phyloP scores from a whole-genome alignment of 805 yeast genomes.

The Saccharomycopsis sp. region DNA sequence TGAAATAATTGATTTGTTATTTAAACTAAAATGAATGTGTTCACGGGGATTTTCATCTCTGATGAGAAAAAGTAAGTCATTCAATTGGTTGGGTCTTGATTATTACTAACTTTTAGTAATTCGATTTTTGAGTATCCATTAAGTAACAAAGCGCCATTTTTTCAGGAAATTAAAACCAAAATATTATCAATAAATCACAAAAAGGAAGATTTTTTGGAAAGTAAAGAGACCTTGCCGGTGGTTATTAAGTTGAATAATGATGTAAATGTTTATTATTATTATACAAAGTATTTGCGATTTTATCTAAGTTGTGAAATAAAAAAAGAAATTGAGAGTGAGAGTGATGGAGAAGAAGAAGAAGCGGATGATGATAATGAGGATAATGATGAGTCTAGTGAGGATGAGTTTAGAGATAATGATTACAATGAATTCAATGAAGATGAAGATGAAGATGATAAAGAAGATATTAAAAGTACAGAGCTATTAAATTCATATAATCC shows the following conservation, averaged over 20 bases:
- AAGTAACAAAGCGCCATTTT: constrained; percentile 25
- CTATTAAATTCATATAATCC: constrained; percentile 34
- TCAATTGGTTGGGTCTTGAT: neutral
- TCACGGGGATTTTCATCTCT: constrained; percentile 24
- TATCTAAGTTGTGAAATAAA: no score
- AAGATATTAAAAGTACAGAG: neutral
- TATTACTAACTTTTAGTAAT: constrained; percentile 20
- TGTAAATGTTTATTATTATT: constrained; percentile 8
- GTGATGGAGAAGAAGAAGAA: constrained; percentile 22
- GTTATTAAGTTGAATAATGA: constrained; percentile 2
- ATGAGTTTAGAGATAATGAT: constrained; percentile 23
- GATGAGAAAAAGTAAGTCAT: constrained; percentile 30
- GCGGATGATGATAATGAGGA: constrained; percentile 26
- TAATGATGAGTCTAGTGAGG: constrained; percentile 15
- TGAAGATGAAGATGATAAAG: neutral
- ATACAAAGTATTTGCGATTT: constrained; percentile 8
- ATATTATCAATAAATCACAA: constrained; percentile 15
- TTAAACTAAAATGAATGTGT: constrained; percentile 4
- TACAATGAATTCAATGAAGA: constrained; percentile 19
- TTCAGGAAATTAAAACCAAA: constrained; percentile 23
- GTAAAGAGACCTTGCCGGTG: constrained; percentile 12
- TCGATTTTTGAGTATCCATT: constrained; percentile 30
- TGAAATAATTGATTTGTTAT: no score
- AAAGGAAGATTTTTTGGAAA: constrained; percentile 18
- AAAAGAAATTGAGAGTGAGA: constrained; percentile 22